phyloP scores from a whole-genome alignment of 179 eudicot species.

The Drosera spatulata region DNA sequence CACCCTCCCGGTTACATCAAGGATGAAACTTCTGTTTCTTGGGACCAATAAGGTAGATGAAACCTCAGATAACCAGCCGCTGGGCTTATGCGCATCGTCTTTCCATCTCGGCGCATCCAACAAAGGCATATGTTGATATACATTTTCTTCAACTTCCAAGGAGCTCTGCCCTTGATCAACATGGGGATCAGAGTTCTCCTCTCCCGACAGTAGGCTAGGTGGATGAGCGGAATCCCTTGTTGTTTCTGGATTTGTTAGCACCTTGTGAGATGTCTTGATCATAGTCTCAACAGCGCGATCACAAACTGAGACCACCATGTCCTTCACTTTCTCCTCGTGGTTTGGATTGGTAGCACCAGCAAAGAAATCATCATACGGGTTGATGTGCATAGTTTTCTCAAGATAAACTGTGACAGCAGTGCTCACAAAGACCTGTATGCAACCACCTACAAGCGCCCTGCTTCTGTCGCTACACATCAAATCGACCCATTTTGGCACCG shows the following conservation, averaged over 20 bases:
- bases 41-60: conserved; percentile 67
- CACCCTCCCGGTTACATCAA: conserved; percentile 68
- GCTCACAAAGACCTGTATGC: conserved; percentile 53
- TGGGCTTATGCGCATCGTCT: not conserved
- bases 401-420: conserved; percentile 70
- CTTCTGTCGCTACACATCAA: conserved; percentile 36
- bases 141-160: conserved; percentile 7
- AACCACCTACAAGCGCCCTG: conserved; percentile 39
- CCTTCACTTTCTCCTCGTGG: conserved; percentile 58
- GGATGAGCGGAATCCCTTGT: conserved; percentile 1
- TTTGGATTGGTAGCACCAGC: conserved; percentile 79
- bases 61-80: conserved; percentile 39
- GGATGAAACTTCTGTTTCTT: conserved; percentile 55
- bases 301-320: conserved; percentile 47
- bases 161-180: conserved; percentile 12
- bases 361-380: conserved; percentile 72
- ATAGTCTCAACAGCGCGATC: conserved; percentile 72
- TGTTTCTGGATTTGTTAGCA: conserved; percentile 18
- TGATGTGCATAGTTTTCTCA: conserved; percentile 67
- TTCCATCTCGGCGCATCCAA: not conserved
- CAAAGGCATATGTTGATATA: not conserved
- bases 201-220: conserved; percentile 4
- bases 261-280: conserved; percentile 63
- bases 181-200: too few relatives aligned
- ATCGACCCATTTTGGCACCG: conserved; percentile 37